These are phyloP conservation scores for Microcyclosporella mali DNA, from an alignment of 2,329 filamentous ascomycete genomes.

Conservation along the genomic window DNA sequence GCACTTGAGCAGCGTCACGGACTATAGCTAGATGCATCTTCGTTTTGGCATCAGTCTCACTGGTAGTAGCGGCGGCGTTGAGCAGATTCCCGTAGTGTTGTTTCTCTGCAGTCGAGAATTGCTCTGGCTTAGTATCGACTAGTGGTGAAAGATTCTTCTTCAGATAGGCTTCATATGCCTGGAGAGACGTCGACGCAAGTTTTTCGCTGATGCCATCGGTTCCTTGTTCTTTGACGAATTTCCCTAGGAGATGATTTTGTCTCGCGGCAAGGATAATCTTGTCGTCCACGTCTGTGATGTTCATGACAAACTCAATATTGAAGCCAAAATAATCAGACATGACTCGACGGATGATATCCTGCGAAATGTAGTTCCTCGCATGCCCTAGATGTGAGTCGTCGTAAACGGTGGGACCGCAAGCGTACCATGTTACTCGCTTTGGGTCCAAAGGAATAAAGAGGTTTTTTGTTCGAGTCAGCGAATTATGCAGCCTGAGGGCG, in stretches of 20 bases:
- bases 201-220: constrained; percentile 33
- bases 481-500: constrained; percentile 73
- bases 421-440: constrained; percentile 74
- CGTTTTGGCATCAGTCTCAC: constrained; percentile 76
- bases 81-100: constrained; percentile 51
- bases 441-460: constrained; percentile 67
- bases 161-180: constrained; percentile 52
- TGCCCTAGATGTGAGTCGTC: constrained; percentile 74
- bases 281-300: constrained; percentile 74
- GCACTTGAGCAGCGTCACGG: constrained; percentile 47
- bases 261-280: constrained; percentile 61
- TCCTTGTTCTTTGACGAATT: constrained; percentile 51
- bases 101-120: constrained; percentile 44
- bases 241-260: constrained; percentile 68
- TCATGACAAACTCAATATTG: constrained; percentile 82
- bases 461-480: constrained; percentile 66
- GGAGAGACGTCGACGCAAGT: constrained; percentile 44
- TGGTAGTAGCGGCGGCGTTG: constrained; percentile 48
- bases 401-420: constrained; percentile 76
- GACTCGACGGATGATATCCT: constrained; percentile 80
- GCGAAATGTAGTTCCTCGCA: constrained; percentile 84
- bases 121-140: constrained; percentile 39
- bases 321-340: constrained; percentile 77
- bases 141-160: constrained; percentile 62
- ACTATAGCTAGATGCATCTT: constrained; percentile 78